Conservation (phyloP, 176 grass and related monocot genomes). For the Hordeum marinum region DNA sequence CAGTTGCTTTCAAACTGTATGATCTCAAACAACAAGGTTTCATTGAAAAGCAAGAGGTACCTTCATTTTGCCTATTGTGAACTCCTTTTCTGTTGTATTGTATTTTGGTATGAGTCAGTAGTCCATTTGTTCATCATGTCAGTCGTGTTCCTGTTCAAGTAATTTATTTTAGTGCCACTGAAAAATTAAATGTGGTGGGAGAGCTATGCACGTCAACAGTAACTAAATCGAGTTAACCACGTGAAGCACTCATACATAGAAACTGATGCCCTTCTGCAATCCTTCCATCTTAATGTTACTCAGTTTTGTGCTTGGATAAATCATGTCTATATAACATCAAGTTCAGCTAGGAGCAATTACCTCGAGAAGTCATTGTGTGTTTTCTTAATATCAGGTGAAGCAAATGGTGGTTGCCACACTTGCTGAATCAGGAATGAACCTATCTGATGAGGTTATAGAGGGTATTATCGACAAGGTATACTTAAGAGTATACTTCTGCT, state of each 20-base stretch:
- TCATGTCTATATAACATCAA: constrained; percentile 6
- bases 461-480: constrained; percentile 69
- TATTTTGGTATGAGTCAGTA: neutral
- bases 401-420: constrained; percentile 79
- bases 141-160: neutral
- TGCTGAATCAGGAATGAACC: constrained; percentile 72
- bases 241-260: neutral
- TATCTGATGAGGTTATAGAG: constrained; percentile 69
- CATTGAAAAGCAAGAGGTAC: constrained; percentile 97
- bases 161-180: neutral
- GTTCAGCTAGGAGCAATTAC: neutral
- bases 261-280: neutral
- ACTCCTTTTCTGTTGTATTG: neutral
- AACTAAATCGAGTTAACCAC: constrained; percentile 3
- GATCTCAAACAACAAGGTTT: constrained; percentile 97
- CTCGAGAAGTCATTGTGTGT: neutral
- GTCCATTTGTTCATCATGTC: neutral
- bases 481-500: neutral
- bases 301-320: constrained; percentile 15
- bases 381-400: constrained; percentile 56
- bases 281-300: neutral
- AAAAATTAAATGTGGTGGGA: neutral
- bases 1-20: constrained; percentile 96
- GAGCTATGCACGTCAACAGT: neutral
- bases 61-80: constrained; percentile 7